phyloP scores from a whole-genome alignment of 306 rosid species.

The Vigna trinervia region DNA sequence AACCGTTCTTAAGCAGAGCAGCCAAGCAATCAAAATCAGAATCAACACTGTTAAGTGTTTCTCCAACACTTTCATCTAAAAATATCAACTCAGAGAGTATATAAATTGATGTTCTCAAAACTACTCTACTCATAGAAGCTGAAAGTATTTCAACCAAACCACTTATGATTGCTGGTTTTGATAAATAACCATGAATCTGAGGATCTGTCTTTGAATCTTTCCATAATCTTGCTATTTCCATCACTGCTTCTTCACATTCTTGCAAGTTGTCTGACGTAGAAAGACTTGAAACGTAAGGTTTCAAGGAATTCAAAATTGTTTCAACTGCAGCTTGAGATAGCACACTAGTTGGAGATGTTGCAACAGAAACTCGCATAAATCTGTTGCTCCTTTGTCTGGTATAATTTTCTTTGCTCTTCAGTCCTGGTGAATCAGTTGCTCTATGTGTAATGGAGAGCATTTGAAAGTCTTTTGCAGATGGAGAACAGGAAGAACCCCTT shows the following conservation, averaged over 20 bases:
- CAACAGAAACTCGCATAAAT: conserved; percentile 50
- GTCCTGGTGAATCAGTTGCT: conserved; percentile 48
- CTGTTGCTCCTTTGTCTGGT: conserved; percentile 65
- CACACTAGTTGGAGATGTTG: conserved; percentile 81
- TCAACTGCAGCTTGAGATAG: conserved; percentile 86
- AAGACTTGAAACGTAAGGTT: conserved; percentile 72
- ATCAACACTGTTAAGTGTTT: conserved; percentile 76
- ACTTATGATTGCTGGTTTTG: conserved; percentile 71
- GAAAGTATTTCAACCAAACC: conserved; percentile 87
- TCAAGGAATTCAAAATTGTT: conserved; percentile 69
- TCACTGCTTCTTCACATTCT: conserved; percentile 80
- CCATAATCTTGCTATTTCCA: conserved; percentile 72
- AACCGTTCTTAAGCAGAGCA: conserved; percentile 75
- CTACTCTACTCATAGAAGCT: conserved; percentile 72
- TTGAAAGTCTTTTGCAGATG: conserved; percentile 51
- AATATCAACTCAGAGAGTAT: conserved; percentile 76
- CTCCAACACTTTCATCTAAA: conserved; percentile 72
- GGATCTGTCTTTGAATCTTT: conserved; percentile 83
- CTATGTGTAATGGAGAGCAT: conserved; percentile 51
- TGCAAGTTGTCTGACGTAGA: conserved; percentile 77
- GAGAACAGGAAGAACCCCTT: conserved; percentile 54
- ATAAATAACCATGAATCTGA: conserved; percentile 70
- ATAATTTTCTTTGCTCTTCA: conserved; percentile 53
- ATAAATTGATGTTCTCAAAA: conserved; percentile 72
- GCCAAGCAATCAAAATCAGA: conserved; percentile 91